Conservation (phyloP, 169 alveolate genomes). For the Theileria annulata region DNA sequence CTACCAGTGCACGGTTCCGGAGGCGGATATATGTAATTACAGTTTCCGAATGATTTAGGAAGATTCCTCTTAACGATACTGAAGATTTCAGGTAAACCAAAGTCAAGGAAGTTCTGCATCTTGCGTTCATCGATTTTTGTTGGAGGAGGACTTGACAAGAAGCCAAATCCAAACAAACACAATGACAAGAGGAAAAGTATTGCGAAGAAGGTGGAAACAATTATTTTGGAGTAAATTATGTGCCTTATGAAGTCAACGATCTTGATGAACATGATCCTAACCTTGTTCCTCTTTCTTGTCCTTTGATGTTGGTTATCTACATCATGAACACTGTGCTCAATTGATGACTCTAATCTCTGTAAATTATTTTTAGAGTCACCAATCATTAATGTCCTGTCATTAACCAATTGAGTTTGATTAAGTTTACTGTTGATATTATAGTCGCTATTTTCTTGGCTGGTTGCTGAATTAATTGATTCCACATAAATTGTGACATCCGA, state of each 20-base stretch:
- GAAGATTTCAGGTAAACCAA: constrained; percentile 37
- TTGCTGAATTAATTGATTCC: constrained; percentile 27
- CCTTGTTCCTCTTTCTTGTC: background rate
- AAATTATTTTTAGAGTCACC: background rate
- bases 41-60: constrained; percentile 48
- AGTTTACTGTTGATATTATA: background rate
- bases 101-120: constrained; percentile 29
- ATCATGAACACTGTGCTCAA: background rate
- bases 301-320: background rate
- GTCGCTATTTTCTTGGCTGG: background rate
- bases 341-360: constrained; percentile 11
- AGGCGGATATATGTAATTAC: constrained; percentile 16
- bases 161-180: constrained; percentile 36
- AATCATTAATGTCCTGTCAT: background rate
- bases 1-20: constrained; percentile 46
- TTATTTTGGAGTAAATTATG: constrained; percentile 41
- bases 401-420: background rate
- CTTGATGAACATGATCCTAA: constrained; percentile 5
- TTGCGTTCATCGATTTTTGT: constrained; percentile 14
- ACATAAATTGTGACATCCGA: constrained; percentile 41
- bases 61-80: constrained; percentile 30
- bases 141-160: constrained; percentile 11
- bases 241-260: constrained; percentile 31
- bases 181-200: constrained; percentile 13
- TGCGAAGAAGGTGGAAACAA: constrained; percentile 33